Evolutionary conservation across 2,329 filamentous ascomycete species (phyloP), one percentile per base, ranked within the genome.

Genomic region (Paecilomyces formosus): DNA sequence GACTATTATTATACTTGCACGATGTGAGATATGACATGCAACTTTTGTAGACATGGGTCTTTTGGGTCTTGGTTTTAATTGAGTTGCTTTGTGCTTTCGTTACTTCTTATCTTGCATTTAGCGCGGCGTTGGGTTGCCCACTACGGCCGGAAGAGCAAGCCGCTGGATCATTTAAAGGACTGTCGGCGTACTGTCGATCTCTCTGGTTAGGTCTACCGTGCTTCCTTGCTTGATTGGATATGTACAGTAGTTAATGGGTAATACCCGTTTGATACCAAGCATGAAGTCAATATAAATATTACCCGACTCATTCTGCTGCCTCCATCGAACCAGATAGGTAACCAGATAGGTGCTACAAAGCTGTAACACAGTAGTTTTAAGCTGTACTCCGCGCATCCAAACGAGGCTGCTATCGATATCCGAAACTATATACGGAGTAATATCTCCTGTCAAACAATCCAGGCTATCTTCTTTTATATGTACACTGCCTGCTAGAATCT

Each of bases 71-170:
- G 39, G 13, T 45, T n/a, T 3, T 18, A 45, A 26, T 52, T 13
- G 50, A 52, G 21, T 13, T 52, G 8, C 13, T 26, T 52, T 24
- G 6, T 22, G 22, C 22, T 52, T 52, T 52, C 15, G 6, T 28
- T 28, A 26, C 26, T 52, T 28, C 50, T 26, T 26, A 24, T 13
- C 21, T 52, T 52, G 50, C 50, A 52, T 52, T 52, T 52, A 52
- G 50, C 50, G 50, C 50, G 50, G 50, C 50, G 50, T 52, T 28
- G 50, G 50, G n/a, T 52, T 52, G 50, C 21, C 21, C 3, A 7
- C 11, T 21, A 59, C 56, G 15, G 50, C 58, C n/a, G 58, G 60
- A 12, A 60, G 22, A 12, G 60, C 62, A 61, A 13, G n/a, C n/a
- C 4, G n/a, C 21, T 22, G 8, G 50, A 52, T 28, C 15, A 52